These are phyloP conservation scores for Wickerhamiella hasegawae DNA, from an alignment of 805 yeast genomes.

Conservation along the genomic window DNA sequence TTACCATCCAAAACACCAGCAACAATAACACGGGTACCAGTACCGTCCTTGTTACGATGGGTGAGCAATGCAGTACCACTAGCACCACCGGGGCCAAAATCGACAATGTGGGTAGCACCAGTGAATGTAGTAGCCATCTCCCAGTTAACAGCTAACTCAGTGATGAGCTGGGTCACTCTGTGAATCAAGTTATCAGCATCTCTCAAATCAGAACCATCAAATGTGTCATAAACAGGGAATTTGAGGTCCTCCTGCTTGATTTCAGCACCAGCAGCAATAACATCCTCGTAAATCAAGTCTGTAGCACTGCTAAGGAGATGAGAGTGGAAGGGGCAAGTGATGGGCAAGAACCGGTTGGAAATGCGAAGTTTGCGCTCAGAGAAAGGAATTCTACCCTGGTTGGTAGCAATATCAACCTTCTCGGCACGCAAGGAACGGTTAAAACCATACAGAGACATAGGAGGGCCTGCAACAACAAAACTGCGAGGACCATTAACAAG, in stretches of 20 bases:
- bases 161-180: constrained; percentile 69
- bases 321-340: constrained; percentile 94
- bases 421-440: constrained; percentile 83
- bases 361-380: constrained; percentile 89
- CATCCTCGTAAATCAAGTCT: constrained; percentile 47
- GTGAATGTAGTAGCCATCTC: constrained; percentile 65
- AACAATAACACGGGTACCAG: constrained; percentile 86
- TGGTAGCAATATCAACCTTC: constrained; percentile 86
- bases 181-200: constrained; percentile 37
- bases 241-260: constrained; percentile 40
- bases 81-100: constrained; percentile 98
- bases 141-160: constrained; percentile 87
- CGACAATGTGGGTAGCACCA: constrained; percentile 72
- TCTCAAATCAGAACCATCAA: constrained; percentile 66
- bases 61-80: constrained; percentile 94
- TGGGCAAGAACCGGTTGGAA: constrained; percentile 86
- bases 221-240: constrained; percentile 88
- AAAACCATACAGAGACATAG: constrained; percentile 92
- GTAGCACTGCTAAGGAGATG: constrained; percentile 65
- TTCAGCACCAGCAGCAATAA: constrained; percentile 39
- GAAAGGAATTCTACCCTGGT: constrained; percentile 87
- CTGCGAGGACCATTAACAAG: constrained; percentile 91
- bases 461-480: constrained; percentile 93
- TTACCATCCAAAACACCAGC: constrained; percentile 76
- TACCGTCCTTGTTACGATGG: constrained; percentile 96